Base-by-base conservation (phyloP, 2,329 filamentous ascomycete genomes). In the Achaetomium macrosporum region DNA sequence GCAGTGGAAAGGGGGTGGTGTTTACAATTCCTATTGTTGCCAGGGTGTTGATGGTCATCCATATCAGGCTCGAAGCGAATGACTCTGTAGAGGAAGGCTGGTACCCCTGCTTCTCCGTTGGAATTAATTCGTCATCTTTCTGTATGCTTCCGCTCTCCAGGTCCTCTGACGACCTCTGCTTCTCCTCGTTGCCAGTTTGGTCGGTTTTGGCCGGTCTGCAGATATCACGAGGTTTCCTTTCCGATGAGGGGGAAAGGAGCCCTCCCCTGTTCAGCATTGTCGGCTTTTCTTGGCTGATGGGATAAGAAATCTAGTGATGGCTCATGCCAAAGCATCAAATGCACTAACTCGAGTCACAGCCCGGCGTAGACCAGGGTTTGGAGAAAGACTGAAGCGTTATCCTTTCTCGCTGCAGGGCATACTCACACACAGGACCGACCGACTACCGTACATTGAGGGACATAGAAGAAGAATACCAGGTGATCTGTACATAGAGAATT, bases 21-120 rank as follows among this genome's bases (percentile, higher is more conserved):
- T 75, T 63, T 71, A 83, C 81, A 63, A 85, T 84, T 43, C 78
- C 78, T 52, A 84, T 78, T 0, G 82, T 84, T 2, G 82, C 80
- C 57, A 84, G 55, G 15, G 79, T 84, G 63, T 85, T 85, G 61
- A 84, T 71, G 39, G 69, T 60, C 68, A 83, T 83, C 81, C 82
- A 84, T 49, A 76, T 65, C 17, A 77, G 51, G 4, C 73, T 69
- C 37, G 71, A 68, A 29, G 60, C 61, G 44, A 73, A 69, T 15
- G 68, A 68, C 33, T 64, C 56, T 55, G 69, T 65, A 33, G 53
- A 41, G 11, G 43, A 25, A 9, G 35, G 69, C 66, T 56, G 69
- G 62, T 13, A 3, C 13, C 7, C 51, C 55, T 71, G 65, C 40
- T 69, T 66, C n/a, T 58, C 53, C 25, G 59, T 51, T 65, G 69